Conservation (phyloP, 495 filamentous ascomycete genomes). For the Neurospora africana region DNA sequence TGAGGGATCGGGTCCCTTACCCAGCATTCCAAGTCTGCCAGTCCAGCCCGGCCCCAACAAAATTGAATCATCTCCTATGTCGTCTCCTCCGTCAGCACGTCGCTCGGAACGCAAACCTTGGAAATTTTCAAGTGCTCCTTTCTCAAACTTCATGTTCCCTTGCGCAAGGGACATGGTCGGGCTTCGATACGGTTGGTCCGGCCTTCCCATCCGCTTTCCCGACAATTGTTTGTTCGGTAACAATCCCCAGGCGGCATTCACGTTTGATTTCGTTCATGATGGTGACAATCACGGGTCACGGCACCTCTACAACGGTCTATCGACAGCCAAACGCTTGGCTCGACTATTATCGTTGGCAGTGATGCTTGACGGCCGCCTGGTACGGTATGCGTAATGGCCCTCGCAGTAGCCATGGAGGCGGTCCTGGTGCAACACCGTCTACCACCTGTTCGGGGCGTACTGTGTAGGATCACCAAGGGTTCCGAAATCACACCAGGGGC, state of each 20-base stretch:
- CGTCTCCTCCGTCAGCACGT: neutral
- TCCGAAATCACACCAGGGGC: neutral
- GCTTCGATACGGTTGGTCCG: neutral
- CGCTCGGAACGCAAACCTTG: neutral
- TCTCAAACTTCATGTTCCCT: neutral
- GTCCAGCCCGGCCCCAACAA: neutral
- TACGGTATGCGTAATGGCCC: neutral
- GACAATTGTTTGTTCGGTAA: neutral
- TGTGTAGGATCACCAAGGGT: neutral
- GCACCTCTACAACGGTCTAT: neutral
- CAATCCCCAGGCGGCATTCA: neutral
- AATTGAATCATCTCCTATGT: neutral
- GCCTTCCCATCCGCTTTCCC: neutral
- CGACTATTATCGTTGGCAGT: neutral
- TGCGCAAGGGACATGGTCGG: neutral
- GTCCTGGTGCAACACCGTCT: neutral
- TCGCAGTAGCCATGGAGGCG: neutral
- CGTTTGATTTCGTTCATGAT: neutral
- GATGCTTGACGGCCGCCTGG: neutral
- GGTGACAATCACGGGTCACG: neutral
- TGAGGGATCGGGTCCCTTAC: neutral
- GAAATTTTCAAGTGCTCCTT: neutral
- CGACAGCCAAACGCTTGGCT: neutral
- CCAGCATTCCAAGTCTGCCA: neutral
- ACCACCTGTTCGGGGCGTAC: neutral